Evolutionary conservation across 176 grass and related monocot species (phyloP), one percentile per base, ranked within the genome.

Genomic region (Rhynchospora tenuis): DNA sequence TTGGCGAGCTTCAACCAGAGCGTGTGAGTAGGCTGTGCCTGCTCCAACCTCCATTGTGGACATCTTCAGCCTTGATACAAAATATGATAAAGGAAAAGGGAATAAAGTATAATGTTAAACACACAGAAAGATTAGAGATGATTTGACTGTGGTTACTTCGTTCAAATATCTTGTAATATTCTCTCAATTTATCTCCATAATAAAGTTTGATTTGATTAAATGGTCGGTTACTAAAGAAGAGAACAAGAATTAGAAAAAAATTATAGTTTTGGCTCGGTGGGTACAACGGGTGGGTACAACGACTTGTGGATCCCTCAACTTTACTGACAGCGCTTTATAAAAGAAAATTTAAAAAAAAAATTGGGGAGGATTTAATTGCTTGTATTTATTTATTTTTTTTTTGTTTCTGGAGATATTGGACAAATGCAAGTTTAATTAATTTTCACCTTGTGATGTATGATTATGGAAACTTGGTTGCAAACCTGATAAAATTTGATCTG

Each of bases 151-250:
- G 20, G 71, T 52, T 74, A 26, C 46, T 52, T 51, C 47, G 12
- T 52, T 20, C 12, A 74, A 74, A 52, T 71, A 14, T 52, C 46
- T 74, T 74, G 71, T 74, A 52, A 74, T 74, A 74, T 74, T 74
- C 71, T 51, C 71, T 5, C 23, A 74, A 14, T 52, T 68, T 16
- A 8, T 73, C 19, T 73, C 20, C 70, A 51, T 74, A 74, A 5
- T 52, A 74, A 74, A 74, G 71, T 74, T 26, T 51, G 71, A 51
- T 74, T 74, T 74, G 71, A 52, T 14, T 14, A 74, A 48, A 27
- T 6, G 45, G 70, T 74, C 71, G 71, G 71, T 74, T 52, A 52
- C 44, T 47, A 73, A 73, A 73, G 44, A 73, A 50, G 12, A 50
- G 28, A 75, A 26, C 4, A 52, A 51, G 2, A 20, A 27, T 70